These are phyloP conservation scores for Citrus australasica DNA, from an alignment of 345 rosid species.

Conservation along the genomic window DNA sequence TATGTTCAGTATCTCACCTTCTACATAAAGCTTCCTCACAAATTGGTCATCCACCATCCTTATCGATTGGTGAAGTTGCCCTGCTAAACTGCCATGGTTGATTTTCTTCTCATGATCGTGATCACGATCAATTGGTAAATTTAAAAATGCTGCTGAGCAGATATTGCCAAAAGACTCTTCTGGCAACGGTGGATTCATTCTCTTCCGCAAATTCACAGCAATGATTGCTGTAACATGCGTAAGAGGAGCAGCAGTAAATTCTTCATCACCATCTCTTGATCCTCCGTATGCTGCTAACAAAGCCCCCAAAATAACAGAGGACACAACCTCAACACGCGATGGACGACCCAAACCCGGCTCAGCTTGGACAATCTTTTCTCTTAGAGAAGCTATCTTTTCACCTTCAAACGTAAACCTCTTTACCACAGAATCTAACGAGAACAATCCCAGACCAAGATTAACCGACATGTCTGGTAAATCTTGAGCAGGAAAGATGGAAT, in stretches of 20 bases:
- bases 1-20: not conserved
- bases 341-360: not conserved
- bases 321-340: conserved; percentile 11
- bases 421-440: not conserved
- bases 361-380: conserved; percentile 2
- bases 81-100: not conserved
- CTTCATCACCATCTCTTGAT: no score
- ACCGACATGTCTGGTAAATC: not conserved
- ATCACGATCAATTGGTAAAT: not conserved
- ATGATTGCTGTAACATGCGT: not conserved
- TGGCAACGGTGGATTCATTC: not conserved
- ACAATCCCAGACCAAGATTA: not conserved
- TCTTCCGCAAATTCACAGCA: not conserved
- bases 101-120: not conserved
- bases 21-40: not conserved
- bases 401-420: conserved; percentile 23
- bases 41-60: not conserved
- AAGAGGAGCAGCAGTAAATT: no score
- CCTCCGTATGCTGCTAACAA: not conserved
- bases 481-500: conserved; percentile 14
- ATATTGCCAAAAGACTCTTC: not conserved
- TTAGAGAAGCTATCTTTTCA: conserved; percentile 5
- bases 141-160: not conserved
- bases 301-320: conserved; percentile 19
- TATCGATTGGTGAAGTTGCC: not conserved